These are phyloP conservation scores for Chytridium lagenaria DNA, from an alignment of 371 early-diverging fungal genomes.

Conservation along the genomic window DNA sequence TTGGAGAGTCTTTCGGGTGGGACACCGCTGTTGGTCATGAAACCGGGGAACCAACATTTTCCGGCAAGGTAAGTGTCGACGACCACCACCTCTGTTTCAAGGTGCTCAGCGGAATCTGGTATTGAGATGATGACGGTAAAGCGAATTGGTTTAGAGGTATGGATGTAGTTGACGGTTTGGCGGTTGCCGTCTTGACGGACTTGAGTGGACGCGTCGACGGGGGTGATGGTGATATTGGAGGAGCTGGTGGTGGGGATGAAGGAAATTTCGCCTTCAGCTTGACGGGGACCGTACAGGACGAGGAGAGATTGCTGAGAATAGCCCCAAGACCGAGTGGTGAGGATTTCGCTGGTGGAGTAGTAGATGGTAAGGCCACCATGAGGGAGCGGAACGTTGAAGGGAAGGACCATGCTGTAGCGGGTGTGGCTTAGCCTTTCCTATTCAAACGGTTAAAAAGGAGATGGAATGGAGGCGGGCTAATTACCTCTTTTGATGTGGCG, in stretches of 20 bases:
- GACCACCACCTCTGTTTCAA: neutral
- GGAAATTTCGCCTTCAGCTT: neutral
- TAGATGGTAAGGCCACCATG: neutral
- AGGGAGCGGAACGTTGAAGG: slow-evolving; percentile 11
- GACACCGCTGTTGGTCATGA: slow-evolving; percentile 12
- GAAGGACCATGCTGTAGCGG: slow-evolving; percentile 8
- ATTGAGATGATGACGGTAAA: neutral
- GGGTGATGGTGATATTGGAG: neutral
- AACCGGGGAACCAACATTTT: slow-evolving; percentile 13
- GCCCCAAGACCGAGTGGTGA: slow-evolving; percentile 2
- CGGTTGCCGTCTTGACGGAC: neutral
- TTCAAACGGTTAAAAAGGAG: neutral
- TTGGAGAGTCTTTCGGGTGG: neutral
- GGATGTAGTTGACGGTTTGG: neutral
- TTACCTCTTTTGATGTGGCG: neutral
- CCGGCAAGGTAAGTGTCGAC: slow-evolving; percentile 15
- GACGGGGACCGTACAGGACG: slow-evolving; percentile 7
- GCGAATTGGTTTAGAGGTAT: neutral
- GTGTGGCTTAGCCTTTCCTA: slow-evolving; percentile 8
- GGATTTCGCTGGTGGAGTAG: slow-evolving; percentile 13
- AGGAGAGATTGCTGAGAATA: neutral
- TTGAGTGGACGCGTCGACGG: neutral
- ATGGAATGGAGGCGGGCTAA: too few species aligned
- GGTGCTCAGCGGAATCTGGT: neutral
- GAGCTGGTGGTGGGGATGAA: neutral